These are phyloP conservation scores for Apiospora kogelbergensis DNA, from an alignment of 2,329 filamentous ascomycete genomes.

Conservation along the genomic window DNA sequence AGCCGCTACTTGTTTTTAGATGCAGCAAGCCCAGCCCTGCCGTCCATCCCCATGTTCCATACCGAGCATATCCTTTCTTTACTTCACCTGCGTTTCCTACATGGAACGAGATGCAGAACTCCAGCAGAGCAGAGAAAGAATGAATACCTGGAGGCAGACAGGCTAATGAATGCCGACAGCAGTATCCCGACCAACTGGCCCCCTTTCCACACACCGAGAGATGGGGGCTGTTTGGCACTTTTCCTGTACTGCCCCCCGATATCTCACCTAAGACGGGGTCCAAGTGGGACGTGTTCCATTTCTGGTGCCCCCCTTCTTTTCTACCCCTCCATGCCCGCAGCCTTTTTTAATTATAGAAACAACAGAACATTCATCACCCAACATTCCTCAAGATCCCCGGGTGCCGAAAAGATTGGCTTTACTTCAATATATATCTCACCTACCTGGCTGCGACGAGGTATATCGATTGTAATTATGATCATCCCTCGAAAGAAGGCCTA, in stretches of 20 bases:
- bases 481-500: not conserved
- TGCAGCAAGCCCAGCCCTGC: not conserved
- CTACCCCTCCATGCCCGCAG: constrained; percentile 2
- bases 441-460: not conserved
- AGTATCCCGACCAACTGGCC: no score
- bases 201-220: not conserved
- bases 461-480: not conserved
- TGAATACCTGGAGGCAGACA: no score
- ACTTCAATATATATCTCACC: not conserved
- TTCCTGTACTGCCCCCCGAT: not conserved
- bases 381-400: not conserved
- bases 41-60: not conserved
- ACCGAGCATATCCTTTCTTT: not conserved
- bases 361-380: not conserved
- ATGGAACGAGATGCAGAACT: not conserved
- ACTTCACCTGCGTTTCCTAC: not conserved
- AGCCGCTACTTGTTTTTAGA: not conserved
- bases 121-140: no score
- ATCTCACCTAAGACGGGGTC: constrained; percentile 3
- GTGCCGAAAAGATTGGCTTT: no score
- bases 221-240: not conserved
- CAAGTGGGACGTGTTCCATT: not conserved
- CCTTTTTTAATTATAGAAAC: not conserved
- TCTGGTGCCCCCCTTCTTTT: not conserved
- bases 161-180: no score